A percentile compares a stretch with the other conserved stretches of the same genome.
Evolutionary conservation across 768 basidiomycete genomes (phyloP).

Genomic region (Paxillus ammoniavirescens): DNA sequence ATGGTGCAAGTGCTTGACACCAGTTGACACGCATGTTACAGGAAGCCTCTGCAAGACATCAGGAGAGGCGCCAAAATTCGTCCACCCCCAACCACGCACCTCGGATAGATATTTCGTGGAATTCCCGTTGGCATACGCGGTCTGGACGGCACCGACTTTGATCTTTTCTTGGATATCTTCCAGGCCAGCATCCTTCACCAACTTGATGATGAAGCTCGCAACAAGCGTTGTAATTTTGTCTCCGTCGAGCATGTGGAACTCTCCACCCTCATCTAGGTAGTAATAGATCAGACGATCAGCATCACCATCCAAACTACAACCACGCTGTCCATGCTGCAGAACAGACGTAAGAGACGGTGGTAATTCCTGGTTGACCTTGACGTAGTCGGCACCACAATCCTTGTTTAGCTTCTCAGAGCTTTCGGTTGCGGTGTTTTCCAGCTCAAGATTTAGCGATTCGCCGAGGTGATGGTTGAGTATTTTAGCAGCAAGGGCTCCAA

Average conservation of each 20-base stretch:
- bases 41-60: constrained; percentile 70
- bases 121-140: constrained; percentile 96
- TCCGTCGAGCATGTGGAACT: constrained; percentile 93
- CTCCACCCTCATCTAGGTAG: constrained; percentile 74
- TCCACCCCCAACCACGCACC: constrained; percentile 40
- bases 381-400: constrained; percentile 92
- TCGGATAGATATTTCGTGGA: constrained; percentile 90
- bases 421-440: constrained; percentile 66
- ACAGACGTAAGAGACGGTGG: constrained; percentile 71
- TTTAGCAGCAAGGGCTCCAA: constrained; percentile 74
- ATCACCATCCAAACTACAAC: constrained; percentile 94
- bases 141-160: constrained; percentile 94
- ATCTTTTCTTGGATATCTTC: constrained; percentile 52
- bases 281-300: constrained; percentile 97
- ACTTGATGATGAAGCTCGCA: constrained; percentile 88
- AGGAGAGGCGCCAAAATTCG: constrained; percentile 5
- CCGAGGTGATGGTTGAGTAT: constrained; percentile 61
- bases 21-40: constrained; percentile 92
- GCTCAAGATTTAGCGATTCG: constrained; percentile 55
- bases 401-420: constrained; percentile 78
- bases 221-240: constrained; percentile 97
- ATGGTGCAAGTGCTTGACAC: constrained; percentile 97
- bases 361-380: constrained; percentile 88
- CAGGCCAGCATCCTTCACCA: constrained; percentile 82
- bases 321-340: constrained; percentile 72